Conservation (phyloP, 306 rosid genomes). For the Rubus parviflorus region DNA sequence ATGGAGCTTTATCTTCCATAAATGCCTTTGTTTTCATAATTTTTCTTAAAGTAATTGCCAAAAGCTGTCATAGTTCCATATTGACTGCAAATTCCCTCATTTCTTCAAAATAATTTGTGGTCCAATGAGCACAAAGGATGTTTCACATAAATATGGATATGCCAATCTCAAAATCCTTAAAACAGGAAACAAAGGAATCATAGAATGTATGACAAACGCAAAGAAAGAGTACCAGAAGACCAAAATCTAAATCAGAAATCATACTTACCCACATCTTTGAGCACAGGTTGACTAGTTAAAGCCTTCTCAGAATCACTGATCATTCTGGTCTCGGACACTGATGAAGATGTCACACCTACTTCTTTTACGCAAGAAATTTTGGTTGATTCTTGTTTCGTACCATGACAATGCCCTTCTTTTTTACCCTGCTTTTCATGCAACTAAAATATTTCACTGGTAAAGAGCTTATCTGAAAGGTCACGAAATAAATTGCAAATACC, state of each 20-base stretch:
- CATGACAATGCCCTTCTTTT: slow-evolving; percentile 18
- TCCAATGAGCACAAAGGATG: background rate
- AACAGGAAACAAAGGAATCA: background rate
- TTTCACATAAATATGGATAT: background rate
- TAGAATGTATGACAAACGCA: slow-evolving; percentile 9
- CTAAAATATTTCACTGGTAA: slow-evolving; percentile 77
- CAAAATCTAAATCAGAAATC: background rate
- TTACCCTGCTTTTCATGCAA: slow-evolving; percentile 46
- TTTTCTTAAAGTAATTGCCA: too few species aligned
- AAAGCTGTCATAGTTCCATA: too few species aligned
- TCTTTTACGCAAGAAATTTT: slow-evolving; percentile 33
- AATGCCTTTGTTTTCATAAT: too few species aligned
- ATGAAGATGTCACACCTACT: slow-evolving; percentile 23
- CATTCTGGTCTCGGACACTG: slow-evolving; percentile 38
- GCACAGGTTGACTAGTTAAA: slow-evolving; percentile 43
- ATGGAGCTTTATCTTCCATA: too few species aligned
- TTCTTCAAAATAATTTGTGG: background rate
- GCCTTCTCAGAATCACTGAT: slow-evolving; percentile 31
- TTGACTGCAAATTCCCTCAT: too few species aligned
- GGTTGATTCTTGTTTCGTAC: slow-evolving; percentile 24
- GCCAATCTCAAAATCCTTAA: background rate
- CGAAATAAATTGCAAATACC: slow-evolving; percentile 90
- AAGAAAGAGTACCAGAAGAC: background rate
- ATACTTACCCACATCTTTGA: slow-evolving; percentile 69
- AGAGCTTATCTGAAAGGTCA: slow-evolving; percentile 79